Conservation (phyloP, 2,329 filamentous ascomycete genomes). For the Paraphoma chrysanthemicola region DNA sequence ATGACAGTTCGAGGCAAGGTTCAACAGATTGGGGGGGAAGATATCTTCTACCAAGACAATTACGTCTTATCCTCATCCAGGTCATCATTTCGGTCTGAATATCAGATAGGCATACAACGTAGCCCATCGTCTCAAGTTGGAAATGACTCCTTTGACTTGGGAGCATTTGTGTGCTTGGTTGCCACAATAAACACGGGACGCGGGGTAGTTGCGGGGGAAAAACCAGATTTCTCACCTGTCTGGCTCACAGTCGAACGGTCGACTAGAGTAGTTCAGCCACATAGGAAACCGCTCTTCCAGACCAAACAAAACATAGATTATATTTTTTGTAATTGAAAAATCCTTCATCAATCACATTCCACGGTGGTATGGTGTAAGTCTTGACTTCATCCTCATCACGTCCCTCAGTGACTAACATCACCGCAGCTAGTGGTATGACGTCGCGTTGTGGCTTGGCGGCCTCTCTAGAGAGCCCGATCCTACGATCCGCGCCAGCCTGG, state of each 20-base stretch:
- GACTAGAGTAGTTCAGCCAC: too few species aligned
- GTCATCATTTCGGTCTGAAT: too few species aligned
- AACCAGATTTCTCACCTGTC: background rate
- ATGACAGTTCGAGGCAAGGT: too few species aligned
- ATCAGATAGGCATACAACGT: too few species aligned
- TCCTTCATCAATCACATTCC: background rate
- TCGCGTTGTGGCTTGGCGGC: conserved; percentile 39
- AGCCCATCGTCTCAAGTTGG: too few species aligned
- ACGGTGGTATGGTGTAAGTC: background rate
- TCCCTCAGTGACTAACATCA: background rate
- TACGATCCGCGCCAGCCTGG: conserved; percentile 39
- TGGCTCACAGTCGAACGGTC: too few species aligned
- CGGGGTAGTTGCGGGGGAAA: background rate
- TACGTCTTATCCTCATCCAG: too few species aligned
- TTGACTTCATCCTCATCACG: background rate
- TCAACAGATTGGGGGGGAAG: too few species aligned
- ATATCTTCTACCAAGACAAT: too few species aligned
- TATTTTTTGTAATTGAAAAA: background rate
- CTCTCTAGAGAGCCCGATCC: conserved; percentile 19
- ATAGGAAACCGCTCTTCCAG: background rate
- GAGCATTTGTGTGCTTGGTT: too few species aligned
- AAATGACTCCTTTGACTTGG: too few species aligned
- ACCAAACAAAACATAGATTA: background rate
- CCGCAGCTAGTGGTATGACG: conserved; percentile 35
- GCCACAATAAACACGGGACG: background rate